These are phyloP conservation scores for Sutorius eximius DNA, from an alignment of 1,284 basidiomycete species.

Conservation along the genomic window DNA sequence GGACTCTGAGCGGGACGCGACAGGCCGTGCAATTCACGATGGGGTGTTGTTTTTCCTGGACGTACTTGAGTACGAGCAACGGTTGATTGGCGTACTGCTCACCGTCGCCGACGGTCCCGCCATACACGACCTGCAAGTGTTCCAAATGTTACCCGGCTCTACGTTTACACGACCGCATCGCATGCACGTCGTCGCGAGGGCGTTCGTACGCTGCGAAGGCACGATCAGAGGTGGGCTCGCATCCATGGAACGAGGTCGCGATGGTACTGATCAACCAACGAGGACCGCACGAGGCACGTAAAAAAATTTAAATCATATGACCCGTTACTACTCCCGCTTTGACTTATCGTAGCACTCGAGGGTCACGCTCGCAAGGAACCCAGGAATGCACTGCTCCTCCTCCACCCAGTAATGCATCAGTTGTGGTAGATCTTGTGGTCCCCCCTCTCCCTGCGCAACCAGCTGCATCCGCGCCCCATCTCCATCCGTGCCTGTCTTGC, in stretches of 20 bases:
- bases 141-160: neutral
- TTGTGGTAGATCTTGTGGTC: slow-evolving; percentile 64
- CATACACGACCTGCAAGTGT: neutral
- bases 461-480: slow-evolving; percentile 64
- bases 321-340: slow-evolving; percentile 36
- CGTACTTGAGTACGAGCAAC: too few species aligned
- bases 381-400: slow-evolving; percentile 70
- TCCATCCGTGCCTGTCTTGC: slow-evolving; percentile 23
- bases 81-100: neutral
- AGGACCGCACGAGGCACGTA: neutral
- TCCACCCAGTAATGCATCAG: slow-evolving; percentile 74
- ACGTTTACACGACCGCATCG: neutral
- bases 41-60: neutral
- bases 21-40: slow-evolving; percentile 8
- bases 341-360: slow-evolving; percentile 68
- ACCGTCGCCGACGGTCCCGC: neutral
- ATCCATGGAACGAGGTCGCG: neutral
- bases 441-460: slow-evolving; percentile 65
- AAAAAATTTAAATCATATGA: neutral
- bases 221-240: neutral
- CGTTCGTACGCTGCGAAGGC: neutral
- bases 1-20: slow-evolving; percentile 1
- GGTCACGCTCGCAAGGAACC: slow-evolving; percentile 74
- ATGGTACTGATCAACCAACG: neutral
- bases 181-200: neutral